Percentiles rank a stretch among this genome's conserved stretches.
phyloP scores from a whole-genome alignment of 2,329 filamentous ascomycete genomes.

The Microsporum audouinii region DNA sequence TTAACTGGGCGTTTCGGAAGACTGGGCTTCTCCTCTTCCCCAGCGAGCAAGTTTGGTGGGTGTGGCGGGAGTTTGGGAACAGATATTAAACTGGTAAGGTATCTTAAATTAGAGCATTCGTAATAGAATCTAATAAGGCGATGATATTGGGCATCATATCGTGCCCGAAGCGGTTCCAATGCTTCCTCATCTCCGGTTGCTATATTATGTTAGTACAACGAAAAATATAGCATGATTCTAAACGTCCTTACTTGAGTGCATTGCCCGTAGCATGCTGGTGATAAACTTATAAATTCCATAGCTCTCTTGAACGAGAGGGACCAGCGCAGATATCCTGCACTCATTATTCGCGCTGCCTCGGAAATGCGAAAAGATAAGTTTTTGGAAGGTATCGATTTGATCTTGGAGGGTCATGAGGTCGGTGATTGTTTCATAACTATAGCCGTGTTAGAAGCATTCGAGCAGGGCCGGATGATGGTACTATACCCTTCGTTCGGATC shows the following conservation, averaged over 20 bases:
- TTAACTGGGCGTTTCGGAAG: conserved; percentile 62
- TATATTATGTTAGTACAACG: conserved; percentile 23
- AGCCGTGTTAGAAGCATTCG: conserved; percentile 10
- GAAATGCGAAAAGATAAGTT: conserved; percentile 96
- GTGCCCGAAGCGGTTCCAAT: conserved; percentile 70
- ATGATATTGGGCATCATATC: conserved; percentile 94
- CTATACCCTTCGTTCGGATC: conserved; percentile 88
- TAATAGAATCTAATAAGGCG: conserved; percentile 97
- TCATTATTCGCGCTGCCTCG: conserved; percentile 86
- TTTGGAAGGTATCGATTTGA: conserved; percentile 97
- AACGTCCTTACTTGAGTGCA: conserved; percentile 69
- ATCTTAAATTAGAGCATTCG: conserved; percentile 94
- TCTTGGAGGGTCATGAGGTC: conserved; percentile 96
- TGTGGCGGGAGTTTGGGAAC: conserved; percentile 93
- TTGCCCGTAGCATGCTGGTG: conserved; percentile 95
- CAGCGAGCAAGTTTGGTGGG: conserved; percentile 73
- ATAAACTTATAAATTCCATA: conserved; percentile 99
- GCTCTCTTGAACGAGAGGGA: conserved; percentile 90
- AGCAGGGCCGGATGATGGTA: not conserved
- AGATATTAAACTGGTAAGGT: conserved; percentile 89
- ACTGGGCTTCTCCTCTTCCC: conserved; percentile 73
- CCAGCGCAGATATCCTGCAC: conserved; percentile 85
- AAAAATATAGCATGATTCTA: not conserved
- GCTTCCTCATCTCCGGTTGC: conserved; percentile 90
- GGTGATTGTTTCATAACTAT: conserved; percentile 74